These are phyloP conservation scores for Raddia guianensis DNA, from an alignment of 176 grass and related monocot genomes.

Conservation along the genomic window DNA sequence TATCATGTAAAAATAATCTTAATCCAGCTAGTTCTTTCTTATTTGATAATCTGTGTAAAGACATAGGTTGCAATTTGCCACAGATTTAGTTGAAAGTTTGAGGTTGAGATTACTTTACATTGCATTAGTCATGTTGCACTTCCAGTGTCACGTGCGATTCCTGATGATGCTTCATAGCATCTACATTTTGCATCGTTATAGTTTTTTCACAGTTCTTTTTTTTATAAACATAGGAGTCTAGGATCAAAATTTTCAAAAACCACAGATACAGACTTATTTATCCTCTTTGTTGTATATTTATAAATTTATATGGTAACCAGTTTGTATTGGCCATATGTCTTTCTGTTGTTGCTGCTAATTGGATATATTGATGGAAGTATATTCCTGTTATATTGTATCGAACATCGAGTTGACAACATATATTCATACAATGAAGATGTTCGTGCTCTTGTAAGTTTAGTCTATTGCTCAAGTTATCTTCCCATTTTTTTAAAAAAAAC, in stretches of 20 bases:
- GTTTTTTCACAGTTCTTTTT: not conserved
- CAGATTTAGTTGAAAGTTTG: not conserved
- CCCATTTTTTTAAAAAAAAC: not conserved
- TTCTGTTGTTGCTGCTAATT: not conserved
- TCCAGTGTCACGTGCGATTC: not conserved
- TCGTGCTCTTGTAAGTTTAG: slow-evolving; percentile 1
- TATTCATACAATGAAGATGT: not conserved
- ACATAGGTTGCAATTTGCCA: not conserved
- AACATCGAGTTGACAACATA: slow-evolving; percentile 10
- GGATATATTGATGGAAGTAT: not conserved
- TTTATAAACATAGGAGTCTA: not conserved
- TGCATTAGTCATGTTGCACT: not conserved
- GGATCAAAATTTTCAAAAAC: not conserved
- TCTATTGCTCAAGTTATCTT: not conserved
- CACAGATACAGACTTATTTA: not conserved
- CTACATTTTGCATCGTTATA: not conserved
- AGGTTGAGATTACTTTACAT: not conserved
- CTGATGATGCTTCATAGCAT: not conserved
- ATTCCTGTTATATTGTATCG: not conserved
- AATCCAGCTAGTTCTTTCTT: not conserved
- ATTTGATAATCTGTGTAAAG: not conserved
- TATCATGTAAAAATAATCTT: not conserved
- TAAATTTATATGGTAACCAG: not conserved
- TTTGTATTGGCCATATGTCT: not conserved
- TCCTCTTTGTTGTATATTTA: not conserved